Conservation (phyloP, 2,329 filamentous ascomycete genomes). For the Hypoxylon sp. region DNA sequence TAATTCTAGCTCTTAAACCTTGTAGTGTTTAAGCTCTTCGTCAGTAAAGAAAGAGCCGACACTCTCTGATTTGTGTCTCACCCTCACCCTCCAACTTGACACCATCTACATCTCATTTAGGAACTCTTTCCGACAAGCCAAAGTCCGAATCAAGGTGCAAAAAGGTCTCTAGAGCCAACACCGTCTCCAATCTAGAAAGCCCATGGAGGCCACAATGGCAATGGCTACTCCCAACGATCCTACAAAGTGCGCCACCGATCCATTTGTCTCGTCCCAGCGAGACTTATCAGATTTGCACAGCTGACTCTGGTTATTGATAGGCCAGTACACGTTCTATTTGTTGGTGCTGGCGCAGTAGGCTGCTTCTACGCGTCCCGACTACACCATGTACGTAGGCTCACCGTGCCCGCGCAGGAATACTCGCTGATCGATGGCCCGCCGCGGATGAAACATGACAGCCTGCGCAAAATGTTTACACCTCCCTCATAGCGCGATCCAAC, state of each 20-base stretch:
- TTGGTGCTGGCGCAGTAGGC: conserved; percentile 78
- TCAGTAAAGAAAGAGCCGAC: conserved; percentile 3
- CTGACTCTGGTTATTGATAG: conserved; percentile 46
- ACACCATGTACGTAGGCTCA: conserved; percentile 62
- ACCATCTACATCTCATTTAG: conserved; percentile 4
- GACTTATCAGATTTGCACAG: background rate
- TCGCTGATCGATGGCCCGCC: conserved; percentile 16
- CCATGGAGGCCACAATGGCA: conserved; percentile 12
- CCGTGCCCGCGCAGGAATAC: conserved; percentile 1
- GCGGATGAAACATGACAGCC: conserved; percentile 55
- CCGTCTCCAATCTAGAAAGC: background rate
- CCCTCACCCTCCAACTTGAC: background rate
- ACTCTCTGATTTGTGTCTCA: conserved; percentile 1
- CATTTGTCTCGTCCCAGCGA: conserved; percentile 1
- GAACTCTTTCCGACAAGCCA: background rate
- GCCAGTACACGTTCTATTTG: conserved; percentile 72
- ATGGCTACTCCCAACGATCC: conserved; percentile 27
- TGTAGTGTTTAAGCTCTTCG: background rate
- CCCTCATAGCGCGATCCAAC: conserved; percentile 80
- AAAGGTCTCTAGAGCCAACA: background rate
- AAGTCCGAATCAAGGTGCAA: background rate
- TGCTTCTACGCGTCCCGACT: conserved; percentile 79
- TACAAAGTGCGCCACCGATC: conserved; percentile 29
- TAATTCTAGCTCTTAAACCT: background rate
- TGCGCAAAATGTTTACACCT: conserved; percentile 68